Evolutionary conservation across 2,329 filamentous ascomycete species (phyloP), one percentile per base, ranked within the genome.

Genomic region (Phaeosphaeria sp.): DNA sequence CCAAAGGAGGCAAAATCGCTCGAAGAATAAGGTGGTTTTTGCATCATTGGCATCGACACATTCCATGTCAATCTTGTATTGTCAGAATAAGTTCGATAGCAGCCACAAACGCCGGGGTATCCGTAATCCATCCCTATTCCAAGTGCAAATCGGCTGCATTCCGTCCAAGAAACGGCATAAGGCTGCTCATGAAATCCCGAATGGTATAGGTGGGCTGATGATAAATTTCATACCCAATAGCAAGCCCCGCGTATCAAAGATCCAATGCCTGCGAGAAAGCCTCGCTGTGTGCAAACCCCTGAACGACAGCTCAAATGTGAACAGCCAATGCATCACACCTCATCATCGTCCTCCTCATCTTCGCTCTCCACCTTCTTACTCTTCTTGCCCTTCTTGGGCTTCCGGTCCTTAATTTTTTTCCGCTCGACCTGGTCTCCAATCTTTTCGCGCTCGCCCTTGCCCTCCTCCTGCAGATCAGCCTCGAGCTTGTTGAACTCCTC

Each of bases 371-470:
- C 50, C 59, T 65, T 77, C 59, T 78, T 36, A 36, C 30, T 79
- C 58, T 75, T 73, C 47, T 49, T 46, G 58, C 77, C 75, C 43
- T 63, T 67, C 39, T 75, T 73, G 9, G 36, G 36, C 49, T 51
- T 51, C 17, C 21, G 21, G n/a, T 51, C 36, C 46, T 48, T 77
- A 21, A 69, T 67, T 56, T 77, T 78, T 69, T 81, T 85, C 23
- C 81, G 88, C 64, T 95, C 89, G 11, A 91, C 90, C 78, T 85
- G 91, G 36, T 88, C 90, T 76, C 90, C 87, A 51, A 94, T 84
- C 74, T 90, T 91, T 61, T 85, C 84, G 52, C 95, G 83, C 79
- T 97, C 92, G 10, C 80, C 81, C 18, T 81, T 83, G 0, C 95
- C 95, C 70, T 86, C 81, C 39, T 84, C 86, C 56, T 89, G 84